Percentiles rank a stretch among this genome's conserved stretches.
Evolutionary conservation across 495 filamentous ascomycete genomes (phyloP).

Genomic region (Tuber melanosporum): DNA sequence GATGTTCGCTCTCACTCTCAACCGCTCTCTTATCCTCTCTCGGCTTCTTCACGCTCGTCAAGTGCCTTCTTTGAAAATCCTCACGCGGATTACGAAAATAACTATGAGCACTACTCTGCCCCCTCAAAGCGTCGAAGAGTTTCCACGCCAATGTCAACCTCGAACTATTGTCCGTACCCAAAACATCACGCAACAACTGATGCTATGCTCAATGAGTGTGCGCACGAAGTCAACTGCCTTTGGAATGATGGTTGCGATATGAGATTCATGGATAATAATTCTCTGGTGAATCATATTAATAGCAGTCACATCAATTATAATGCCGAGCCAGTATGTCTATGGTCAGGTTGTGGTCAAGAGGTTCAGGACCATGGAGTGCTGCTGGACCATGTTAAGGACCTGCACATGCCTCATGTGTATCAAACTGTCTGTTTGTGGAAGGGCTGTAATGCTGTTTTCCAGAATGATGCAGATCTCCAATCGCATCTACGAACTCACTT

Average conservation of each 20-base stretch:
- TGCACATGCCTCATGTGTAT: conserved; percentile 6
- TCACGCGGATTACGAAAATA: conserved; percentile 18
- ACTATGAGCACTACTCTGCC: conserved; percentile 20
- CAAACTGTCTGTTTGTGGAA: conserved; percentile 37
- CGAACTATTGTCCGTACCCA: conserved; percentile 15
- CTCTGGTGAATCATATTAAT: conserved; percentile 15
- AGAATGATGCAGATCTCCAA: conserved; percentile 33
- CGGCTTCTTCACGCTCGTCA: conserved; percentile 29
- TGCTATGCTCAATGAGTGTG: conserved; percentile 23
- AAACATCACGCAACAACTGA: conserved; percentile 8
- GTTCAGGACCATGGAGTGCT: conserved; percentile 8
- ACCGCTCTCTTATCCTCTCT: conserved; percentile 15
- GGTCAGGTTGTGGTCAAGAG: conserved; percentile 21
- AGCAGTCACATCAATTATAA: conserved; percentile 8
- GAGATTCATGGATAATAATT: conserved; percentile 15
- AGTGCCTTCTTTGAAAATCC: conserved; percentile 23
- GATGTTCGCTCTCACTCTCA: conserved; percentile 17
- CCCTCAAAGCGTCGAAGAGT: conserved; percentile 25
- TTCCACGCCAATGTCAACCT: conserved; percentile 26
- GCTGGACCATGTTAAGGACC: conserved; percentile 20
- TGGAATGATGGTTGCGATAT: conserved; percentile 21
- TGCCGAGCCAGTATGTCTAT: conserved; percentile 10
- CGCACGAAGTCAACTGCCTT: conserved; percentile 16
- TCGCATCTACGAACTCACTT: conserved; percentile 33
- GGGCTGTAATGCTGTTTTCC: conserved; percentile 36